Base-by-base conservation (phyloP, 2,329 filamentous ascomycete species). In the Blastomyces gilchristii region DNA sequence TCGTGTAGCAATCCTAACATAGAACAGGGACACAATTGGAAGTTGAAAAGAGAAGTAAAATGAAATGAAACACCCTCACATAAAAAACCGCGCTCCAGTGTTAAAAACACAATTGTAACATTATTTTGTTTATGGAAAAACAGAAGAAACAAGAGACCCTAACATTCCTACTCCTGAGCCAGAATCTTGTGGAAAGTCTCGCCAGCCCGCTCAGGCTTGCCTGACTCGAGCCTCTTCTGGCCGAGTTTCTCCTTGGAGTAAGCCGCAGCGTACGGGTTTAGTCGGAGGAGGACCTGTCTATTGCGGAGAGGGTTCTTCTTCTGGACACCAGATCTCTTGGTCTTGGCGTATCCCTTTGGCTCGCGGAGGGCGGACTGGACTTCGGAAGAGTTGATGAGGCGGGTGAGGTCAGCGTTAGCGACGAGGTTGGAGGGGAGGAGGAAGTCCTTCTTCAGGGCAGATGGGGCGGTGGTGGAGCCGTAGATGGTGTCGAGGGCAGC, bases 261-360 rank as follows among this genome's bases (percentile, higher is more conserved):
- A 68, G 90, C 87, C 73, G 88, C 84, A 72, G 94, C 93, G 82
- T 99, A 99, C 68, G 94, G 94, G 88, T 99, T 99, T 80, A 99
- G 89, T 75, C 94, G 89, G 77, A 99, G 89, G 81, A 97, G 86
- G 71, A 99, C 89, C 86, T 97, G 94, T 87, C 91, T 96, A 89
- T 99, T 99, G 82, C 84, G 85, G 72, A 99, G 91, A 75, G 94
- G 94, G 87, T 99, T 99, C 92, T 97, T 97, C 91, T 99, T 99
- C 87, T 97, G 93, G 71, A 96, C 91, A 75, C 85, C 82, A 71
- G 84, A 82, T 77, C 94, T 90, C 87, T 97, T 97, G 81, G 91
- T 95, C 76, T 87, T 81, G 76, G 91, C 86, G 72, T 88, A 86
- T 73, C 94, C 94, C 85, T 92, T 94, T 80, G 92, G 91, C 67